These are phyloP conservation scores for Cinchona pubescens DNA, from an alignment of 257 asterid species.

Conservation along the genomic window DNA sequence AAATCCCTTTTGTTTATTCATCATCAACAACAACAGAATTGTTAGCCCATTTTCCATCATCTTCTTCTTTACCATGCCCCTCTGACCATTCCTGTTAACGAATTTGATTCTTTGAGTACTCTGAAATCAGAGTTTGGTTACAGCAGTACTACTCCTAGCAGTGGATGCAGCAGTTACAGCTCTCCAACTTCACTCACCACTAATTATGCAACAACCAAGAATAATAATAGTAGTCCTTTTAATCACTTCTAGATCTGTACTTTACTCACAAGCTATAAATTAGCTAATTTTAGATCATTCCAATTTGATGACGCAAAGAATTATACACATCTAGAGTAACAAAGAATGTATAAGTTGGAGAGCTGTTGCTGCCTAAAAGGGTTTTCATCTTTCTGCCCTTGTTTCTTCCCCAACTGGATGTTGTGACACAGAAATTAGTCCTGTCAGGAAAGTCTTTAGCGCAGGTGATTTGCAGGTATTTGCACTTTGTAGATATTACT, in stretches of 20 bases:
- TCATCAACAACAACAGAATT: slow-evolving; percentile 25
- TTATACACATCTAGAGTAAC: no score
- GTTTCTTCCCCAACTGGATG: slow-evolving; percentile 42
- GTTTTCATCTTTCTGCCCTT: slow-evolving; percentile 35
- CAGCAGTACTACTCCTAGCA: slow-evolving; percentile 42
- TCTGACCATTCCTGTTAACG: slow-evolving; percentile 43
- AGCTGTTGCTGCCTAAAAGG: slow-evolving; percentile 50
- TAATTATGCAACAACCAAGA: slow-evolving; percentile 30
- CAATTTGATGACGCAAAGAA: slow-evolving; percentile 43
- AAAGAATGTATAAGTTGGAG: no score
- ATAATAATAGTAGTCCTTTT: slow-evolving; percentile 9
- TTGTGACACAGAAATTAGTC: slow-evolving; percentile 39
- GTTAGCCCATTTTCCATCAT: slow-evolving; percentile 30
- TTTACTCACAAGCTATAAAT: slow-evolving; percentile 30
- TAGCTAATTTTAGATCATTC: slow-evolving; percentile 31
- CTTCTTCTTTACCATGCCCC: slow-evolving; percentile 39
- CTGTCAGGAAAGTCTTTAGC: slow-evolving; percentile 59
- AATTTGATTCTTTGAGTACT: slow-evolving; percentile 45
- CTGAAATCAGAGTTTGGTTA: slow-evolving; percentile 50
- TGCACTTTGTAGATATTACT: background rate
- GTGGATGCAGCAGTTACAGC: slow-evolving; percentile 69
- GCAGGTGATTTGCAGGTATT: slow-evolving; percentile 60
- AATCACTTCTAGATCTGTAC: no score
- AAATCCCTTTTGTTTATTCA: slow-evolving; percentile 28
- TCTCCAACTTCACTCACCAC: slow-evolving; percentile 52